Evolutionary conservation across 1,139 yeast species (phyloP).

Genomic region (Kodamaea ohmeri): DNA sequence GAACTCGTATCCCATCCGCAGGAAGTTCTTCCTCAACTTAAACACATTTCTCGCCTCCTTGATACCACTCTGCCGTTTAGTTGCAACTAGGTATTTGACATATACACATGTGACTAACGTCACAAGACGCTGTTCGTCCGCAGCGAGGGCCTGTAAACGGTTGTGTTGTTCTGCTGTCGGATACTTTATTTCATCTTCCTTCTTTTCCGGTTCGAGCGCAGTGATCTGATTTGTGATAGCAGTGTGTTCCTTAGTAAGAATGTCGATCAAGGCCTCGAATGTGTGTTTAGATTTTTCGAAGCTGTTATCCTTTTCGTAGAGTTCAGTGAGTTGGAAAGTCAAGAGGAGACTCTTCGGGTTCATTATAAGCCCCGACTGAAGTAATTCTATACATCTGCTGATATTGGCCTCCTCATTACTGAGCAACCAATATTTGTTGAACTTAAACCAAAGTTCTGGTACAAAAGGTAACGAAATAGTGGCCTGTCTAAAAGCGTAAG

Average conservation of each 20-base stretch:
- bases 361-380: constrained; percentile 56
- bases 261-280: constrained; percentile 49
- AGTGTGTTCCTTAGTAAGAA: constrained; percentile 35
- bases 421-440: constrained; percentile 30
- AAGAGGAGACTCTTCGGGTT: constrained; percentile 74
- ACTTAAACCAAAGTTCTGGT: constrained; percentile 87
- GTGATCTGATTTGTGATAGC: constrained; percentile 23
- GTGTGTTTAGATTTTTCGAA: constrained; percentile 50
- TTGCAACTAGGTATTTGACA: constrained; percentile 56
- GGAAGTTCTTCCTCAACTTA: constrained; percentile 52
- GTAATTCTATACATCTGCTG: constrained; percentile 36
- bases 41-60: constrained; percentile 71
- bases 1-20: constrained; percentile 64
- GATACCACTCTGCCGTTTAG: constrained; percentile 62
- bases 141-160: constrained; percentile 24
- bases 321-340: constrained; percentile 66
- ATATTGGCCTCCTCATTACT: constrained; percentile 36
- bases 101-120: constrained; percentile 50
- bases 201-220: constrained; percentile 16
- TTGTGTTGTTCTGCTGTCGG: constrained; percentile 29
- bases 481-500: constrained; percentile 72
- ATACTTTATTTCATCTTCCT: constrained; percentile 11
- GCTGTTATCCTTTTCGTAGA: constrained; percentile 59
- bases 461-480: constrained; percentile 64
- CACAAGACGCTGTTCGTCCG: constrained; percentile 22